Evolutionary conservation across 164 flowering plant species (phyloP).

Genomic region (Vitis rupestris): DNA sequence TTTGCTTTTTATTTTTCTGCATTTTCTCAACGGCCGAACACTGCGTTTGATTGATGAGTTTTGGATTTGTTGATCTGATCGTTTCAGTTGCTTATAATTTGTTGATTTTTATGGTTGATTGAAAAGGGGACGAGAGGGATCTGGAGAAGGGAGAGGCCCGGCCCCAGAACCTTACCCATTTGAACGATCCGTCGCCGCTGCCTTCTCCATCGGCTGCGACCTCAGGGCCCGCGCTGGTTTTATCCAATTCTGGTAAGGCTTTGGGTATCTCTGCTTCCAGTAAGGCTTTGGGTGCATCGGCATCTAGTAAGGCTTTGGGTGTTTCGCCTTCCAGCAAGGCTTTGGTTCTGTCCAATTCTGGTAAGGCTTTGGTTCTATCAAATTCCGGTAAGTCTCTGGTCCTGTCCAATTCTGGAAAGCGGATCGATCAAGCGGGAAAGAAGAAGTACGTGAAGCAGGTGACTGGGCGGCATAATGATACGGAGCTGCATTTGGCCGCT

Average conservation of each 20-base stretch:
- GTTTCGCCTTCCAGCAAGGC: constrained; percentile 56
- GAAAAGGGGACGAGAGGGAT: constrained; percentile 35
- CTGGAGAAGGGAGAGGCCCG: constrained; percentile 34
- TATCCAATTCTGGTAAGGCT: constrained; percentile 3
- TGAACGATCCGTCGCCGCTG: constrained; percentile 7
- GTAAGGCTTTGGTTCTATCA: constrained; percentile 32
- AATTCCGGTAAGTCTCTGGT: constrained; percentile 35
- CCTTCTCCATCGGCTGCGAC: constrained; percentile 4
- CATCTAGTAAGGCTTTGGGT: constrained; percentile 31
- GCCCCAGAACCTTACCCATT: background rate
- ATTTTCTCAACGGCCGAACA: no score
- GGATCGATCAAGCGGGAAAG: constrained; percentile 55
- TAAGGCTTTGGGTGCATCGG: constrained; percentile 32
- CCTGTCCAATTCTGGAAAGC: constrained; percentile 61
- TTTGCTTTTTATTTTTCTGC: no score
- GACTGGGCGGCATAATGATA: constrained; percentile 79
- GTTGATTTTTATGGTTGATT: background rate
- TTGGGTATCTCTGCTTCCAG: constrained; percentile 35
- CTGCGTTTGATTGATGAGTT: background rate
- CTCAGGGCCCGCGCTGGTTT: constrained; percentile 2
- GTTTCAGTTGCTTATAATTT: background rate
- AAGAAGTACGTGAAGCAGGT: constrained; percentile 91
- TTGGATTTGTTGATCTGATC: no score
- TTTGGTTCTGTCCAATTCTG: constrained; percentile 34
- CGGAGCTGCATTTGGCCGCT: constrained; percentile 82